Evolutionary conservation across 345 rosid genomes (phyloP).

Genomic region (Reutealis trisperma): DNA sequence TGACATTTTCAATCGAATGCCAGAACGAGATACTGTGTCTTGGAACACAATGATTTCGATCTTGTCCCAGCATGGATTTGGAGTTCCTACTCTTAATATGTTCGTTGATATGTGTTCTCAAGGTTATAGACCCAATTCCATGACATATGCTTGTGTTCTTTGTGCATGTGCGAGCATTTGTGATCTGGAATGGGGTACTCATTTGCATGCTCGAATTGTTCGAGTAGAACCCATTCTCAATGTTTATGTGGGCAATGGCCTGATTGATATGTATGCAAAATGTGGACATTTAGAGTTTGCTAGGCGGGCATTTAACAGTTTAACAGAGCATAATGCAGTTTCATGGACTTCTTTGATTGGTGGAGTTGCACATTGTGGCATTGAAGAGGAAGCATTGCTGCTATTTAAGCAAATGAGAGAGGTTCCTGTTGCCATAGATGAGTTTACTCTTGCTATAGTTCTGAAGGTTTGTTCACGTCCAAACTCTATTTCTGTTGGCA

Average conservation of each 20-base stretch:
- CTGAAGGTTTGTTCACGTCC: slow-evolving; percentile 25
- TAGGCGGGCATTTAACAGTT: slow-evolving; percentile 17
- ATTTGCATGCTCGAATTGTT: slow-evolving; percentile 31
- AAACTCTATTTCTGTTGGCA: slow-evolving; percentile 10
- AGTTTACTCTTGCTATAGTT: slow-evolving; percentile 27
- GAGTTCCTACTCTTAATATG: slow-evolving; percentile 19
- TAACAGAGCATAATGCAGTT: slow-evolving; percentile 21
- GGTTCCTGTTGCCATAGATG: slow-evolving; percentile 25
- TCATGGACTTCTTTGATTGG: slow-evolving; percentile 33
- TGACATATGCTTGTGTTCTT: slow-evolving; percentile 32
- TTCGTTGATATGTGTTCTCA: slow-evolving; percentile 33
- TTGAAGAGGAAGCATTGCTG: slow-evolving; percentile 29
- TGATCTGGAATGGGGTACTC: slow-evolving; percentile 35
- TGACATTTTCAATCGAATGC: slow-evolving; percentile 25
- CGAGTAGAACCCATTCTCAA: slow-evolving; percentile 15
- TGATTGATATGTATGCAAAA: slow-evolving; percentile 31
- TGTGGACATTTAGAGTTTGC: slow-evolving; percentile 23
- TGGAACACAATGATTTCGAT: slow-evolving; percentile 32
- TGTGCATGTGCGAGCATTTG: slow-evolving; percentile 19
- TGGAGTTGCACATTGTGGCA: slow-evolving; percentile 26
- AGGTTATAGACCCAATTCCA: slow-evolving; percentile 27
- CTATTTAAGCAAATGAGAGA: slow-evolving; percentile 40
- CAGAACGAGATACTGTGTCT: slow-evolving; percentile 28
- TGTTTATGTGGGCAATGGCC: slow-evolving; percentile 21
- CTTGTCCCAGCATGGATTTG: slow-evolving; percentile 26